Conservation (phyloP, 495 filamentous ascomycete species). For the Podospora conica region DNA sequence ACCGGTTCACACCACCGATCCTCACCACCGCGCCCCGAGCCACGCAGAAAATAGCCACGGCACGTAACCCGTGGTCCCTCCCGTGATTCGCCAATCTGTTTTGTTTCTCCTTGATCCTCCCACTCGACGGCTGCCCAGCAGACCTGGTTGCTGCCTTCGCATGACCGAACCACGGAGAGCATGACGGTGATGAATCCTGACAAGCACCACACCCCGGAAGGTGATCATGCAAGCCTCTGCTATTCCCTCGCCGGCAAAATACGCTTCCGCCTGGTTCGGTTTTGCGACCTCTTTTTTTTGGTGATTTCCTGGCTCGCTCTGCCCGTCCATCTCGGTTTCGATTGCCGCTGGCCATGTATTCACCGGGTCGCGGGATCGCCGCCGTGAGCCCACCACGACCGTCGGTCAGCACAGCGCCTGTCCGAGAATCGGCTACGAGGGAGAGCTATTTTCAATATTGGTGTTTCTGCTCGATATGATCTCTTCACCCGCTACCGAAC, state of each 20-base stretch:
- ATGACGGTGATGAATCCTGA: constrained; percentile 15
- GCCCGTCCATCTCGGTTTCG: not conserved
- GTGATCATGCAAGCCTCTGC: constrained; percentile 21
- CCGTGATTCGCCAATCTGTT: not conserved
- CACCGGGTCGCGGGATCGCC: not conserved
- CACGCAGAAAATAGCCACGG: not conserved
- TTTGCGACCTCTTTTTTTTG: not conserved
- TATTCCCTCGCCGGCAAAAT: constrained; percentile 7
- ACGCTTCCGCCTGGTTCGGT: not conserved
- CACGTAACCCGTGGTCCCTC: not conserved
- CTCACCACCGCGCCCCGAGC: not conserved
- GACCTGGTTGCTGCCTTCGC: not conserved
- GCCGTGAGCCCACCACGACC: not conserved
- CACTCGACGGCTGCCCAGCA: not conserved
- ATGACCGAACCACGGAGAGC: not conserved
- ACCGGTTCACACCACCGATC: not conserved
- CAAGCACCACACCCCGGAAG: constrained; percentile 1
- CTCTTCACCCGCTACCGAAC: not conserved
- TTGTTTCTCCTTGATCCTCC: not conserved
- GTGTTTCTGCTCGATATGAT: not conserved
- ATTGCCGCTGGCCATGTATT: not conserved
- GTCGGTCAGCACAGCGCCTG: not conserved
- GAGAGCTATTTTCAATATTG: not conserved
- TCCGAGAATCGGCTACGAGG: not conserved
- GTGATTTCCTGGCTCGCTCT: not conserved